Conservation (phyloP, 768 basidiomycete genomes). For the Suillus ampliporus region DNA sequence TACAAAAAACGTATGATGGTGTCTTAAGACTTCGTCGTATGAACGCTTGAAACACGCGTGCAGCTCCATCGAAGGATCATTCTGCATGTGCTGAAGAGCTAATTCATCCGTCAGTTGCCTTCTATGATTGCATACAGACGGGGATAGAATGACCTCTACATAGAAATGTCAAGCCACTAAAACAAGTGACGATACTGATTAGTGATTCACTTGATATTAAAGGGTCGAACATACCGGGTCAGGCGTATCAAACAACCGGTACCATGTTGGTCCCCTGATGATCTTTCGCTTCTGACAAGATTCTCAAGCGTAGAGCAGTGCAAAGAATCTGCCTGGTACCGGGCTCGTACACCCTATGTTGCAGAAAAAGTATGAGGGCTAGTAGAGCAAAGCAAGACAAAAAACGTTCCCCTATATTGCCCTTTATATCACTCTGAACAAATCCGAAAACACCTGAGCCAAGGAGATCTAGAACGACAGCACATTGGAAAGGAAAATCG, state of each 20-base stretch:
- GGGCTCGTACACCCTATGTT: constrained; percentile 66
- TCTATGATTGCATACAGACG: background rate
- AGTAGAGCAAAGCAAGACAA: constrained; percentile 15
- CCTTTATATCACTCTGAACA: constrained; percentile 71
- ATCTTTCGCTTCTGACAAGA: constrained; percentile 58
- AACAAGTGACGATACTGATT: constrained; percentile 10
- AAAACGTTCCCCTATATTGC: constrained; percentile 63
- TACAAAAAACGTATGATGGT: constrained; percentile 71
- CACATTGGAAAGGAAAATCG: constrained; percentile 16
- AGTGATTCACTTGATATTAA: constrained; percentile 15
- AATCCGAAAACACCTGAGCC: constrained; percentile 75
- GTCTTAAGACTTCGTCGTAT: constrained; percentile 69
- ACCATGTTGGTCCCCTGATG: constrained; percentile 50
- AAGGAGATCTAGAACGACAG: constrained; percentile 56
- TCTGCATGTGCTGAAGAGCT: constrained; percentile 70
- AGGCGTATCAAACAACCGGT: constrained; percentile 70
- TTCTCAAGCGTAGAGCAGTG: constrained; percentile 62
- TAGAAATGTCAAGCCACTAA: constrained; percentile 70
- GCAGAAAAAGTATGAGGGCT: constrained; percentile 12
- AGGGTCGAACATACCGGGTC: constrained; percentile 54
- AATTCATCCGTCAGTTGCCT: constrained; percentile 1
- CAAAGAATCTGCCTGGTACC: constrained; percentile 49
- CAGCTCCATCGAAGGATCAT: constrained; percentile 56
- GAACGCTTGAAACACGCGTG: constrained; percentile 73
- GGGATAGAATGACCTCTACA: constrained; percentile 41